These are phyloP conservation scores for Phialophora macrospora DNA, from an alignment of 2,329 filamentous ascomycete species.

Conservation along the genomic window DNA sequence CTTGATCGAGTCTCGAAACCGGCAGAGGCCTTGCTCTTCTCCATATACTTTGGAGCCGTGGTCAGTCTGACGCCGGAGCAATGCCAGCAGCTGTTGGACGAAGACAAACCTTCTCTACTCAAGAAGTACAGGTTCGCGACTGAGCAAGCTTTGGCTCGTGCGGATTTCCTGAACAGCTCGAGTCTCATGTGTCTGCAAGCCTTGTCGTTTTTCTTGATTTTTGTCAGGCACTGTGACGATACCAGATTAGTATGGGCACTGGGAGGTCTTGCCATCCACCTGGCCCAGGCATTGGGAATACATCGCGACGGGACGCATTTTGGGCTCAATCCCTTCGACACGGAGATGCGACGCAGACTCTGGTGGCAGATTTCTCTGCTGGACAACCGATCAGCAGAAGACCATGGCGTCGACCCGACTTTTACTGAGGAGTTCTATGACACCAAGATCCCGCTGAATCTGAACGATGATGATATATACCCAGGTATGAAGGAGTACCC, in stretches of 20 bases:
- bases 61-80: conserved; percentile 55
- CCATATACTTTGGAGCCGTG: conserved; percentile 64
- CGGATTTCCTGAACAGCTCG: conserved; percentile 66
- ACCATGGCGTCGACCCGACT: conserved; percentile 66
- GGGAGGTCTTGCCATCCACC: conserved; percentile 49
- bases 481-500: conserved; percentile 57
- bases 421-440: conserved; percentile 65
- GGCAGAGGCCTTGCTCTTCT: conserved; percentile 62
- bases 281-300: conserved; percentile 45
- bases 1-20: conserved; percentile 57
- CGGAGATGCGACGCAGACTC: conserved; percentile 47
- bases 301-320: conserved; percentile 57
- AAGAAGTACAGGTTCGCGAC: conserved; percentile 65
- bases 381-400: conserved; percentile 65
- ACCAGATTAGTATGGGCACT: conserved; percentile 53
- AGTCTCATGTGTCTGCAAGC: conserved; percentile 67
- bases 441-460: conserved; percentile 58
- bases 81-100: conserved; percentile 58
- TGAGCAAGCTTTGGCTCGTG: conserved; percentile 67
- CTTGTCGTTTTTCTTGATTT: conserved; percentile 65
- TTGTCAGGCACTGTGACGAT: conserved; percentile 54
- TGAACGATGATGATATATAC: conserved; percentile 56
- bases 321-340: conserved; percentile 59
- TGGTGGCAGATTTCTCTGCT: conserved; percentile 55
- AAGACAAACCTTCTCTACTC: conserved; percentile 57